phyloP scores from a whole-genome alignment of 768 basidiomycete species.

The Leccinellum albellum region DNA sequence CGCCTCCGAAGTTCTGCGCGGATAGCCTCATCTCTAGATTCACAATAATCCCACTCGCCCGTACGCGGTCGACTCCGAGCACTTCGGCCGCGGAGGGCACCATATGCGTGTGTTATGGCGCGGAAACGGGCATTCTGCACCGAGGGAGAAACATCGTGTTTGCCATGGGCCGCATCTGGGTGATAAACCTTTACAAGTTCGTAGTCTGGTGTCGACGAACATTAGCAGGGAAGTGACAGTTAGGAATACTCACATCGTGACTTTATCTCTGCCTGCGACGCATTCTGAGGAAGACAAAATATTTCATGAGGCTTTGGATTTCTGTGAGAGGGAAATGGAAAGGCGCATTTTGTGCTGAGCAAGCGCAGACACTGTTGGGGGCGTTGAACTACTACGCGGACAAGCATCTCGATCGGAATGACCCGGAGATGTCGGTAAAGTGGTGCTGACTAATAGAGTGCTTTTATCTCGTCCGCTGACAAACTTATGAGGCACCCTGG shows the following conservation, averaged over 20 bases:
- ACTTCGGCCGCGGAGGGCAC: constrained; percentile 29
- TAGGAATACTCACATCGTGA: constrained; percentile 49
- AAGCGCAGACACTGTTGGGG: background rate
- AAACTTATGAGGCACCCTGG: too few species aligned
- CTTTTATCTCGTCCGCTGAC: too few species aligned
- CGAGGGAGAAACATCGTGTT: constrained; percentile 37
- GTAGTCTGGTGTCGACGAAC: constrained; percentile 46
- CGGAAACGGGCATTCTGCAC: constrained; percentile 61
- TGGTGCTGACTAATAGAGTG: too few species aligned
- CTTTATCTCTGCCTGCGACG: constrained; percentile 62
- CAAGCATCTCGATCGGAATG: constrained; percentile 7
- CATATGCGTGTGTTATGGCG: constrained; percentile 62
- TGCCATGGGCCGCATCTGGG: constrained; percentile 53
- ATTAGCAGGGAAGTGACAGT: background rate
- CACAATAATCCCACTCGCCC: constrained; percentile 1
- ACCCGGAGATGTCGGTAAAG: too few species aligned
- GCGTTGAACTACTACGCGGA: background rate
- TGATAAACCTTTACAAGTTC: constrained; percentile 71
- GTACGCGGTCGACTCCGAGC: background rate
- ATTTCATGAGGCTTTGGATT: constrained; percentile 68
- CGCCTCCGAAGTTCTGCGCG: constrained; percentile 52
- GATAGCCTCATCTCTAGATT: constrained; percentile 35
- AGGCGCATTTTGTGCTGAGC: constrained; percentile 15
- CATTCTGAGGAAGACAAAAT: constrained; percentile 57
- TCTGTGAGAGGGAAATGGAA: constrained; percentile 50